Conservation (phyloP, 2,329 filamentous ascomycete species). For the Colletotrichum graminicola region DNA sequence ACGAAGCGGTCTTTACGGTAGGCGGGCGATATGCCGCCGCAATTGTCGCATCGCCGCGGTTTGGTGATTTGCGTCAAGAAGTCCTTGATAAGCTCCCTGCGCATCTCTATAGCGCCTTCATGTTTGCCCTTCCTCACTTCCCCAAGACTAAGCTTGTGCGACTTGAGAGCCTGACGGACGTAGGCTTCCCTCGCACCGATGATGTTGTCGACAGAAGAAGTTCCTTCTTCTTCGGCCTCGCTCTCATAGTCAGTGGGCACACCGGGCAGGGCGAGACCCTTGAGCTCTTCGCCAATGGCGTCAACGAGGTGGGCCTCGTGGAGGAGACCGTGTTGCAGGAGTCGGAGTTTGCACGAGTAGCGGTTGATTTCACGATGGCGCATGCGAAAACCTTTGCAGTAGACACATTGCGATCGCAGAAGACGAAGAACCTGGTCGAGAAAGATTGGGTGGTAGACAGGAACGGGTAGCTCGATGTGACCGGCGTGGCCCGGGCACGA, state of each 20-base stretch:
- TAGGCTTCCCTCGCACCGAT: slow-evolving; percentile 71
- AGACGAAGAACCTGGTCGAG: slow-evolving; percentile 91
- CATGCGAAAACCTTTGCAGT: slow-evolving; percentile 89
- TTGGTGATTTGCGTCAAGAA: slow-evolving; percentile 82
- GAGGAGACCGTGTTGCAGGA: slow-evolving; percentile 87
- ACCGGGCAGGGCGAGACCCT: slow-evolving; percentile 57
- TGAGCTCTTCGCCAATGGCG: slow-evolving; percentile 60
- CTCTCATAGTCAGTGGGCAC: slow-evolving; percentile 61
- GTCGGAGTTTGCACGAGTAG: slow-evolving; percentile 84
- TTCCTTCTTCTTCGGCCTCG: slow-evolving; percentile 75
- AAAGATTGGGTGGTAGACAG: slow-evolving; percentile 96
- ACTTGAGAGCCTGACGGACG: slow-evolving; percentile 78
- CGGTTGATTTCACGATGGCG: slow-evolving; percentile 81
- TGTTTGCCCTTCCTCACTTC: slow-evolving; percentile 77
- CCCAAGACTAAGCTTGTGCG: slow-evolving; percentile 63
- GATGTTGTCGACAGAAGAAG: slow-evolving; percentile 63
- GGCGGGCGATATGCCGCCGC: slow-evolving; percentile 78
- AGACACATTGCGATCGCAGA: slow-evolving; percentile 87
- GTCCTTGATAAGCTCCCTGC: slow-evolving; percentile 81
- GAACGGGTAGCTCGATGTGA: slow-evolving; percentile 93
- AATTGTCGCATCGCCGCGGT: slow-evolving; percentile 76
- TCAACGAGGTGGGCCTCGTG: slow-evolving; percentile 74
- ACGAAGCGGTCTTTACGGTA: slow-evolving; percentile 92
- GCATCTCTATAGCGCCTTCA: slow-evolving; percentile 82
- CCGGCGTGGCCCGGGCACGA: slow-evolving; percentile 93